Evolutionary conservation across 1,139 yeast species (phyloP).

Genomic region (Taphrina communis): DNA sequence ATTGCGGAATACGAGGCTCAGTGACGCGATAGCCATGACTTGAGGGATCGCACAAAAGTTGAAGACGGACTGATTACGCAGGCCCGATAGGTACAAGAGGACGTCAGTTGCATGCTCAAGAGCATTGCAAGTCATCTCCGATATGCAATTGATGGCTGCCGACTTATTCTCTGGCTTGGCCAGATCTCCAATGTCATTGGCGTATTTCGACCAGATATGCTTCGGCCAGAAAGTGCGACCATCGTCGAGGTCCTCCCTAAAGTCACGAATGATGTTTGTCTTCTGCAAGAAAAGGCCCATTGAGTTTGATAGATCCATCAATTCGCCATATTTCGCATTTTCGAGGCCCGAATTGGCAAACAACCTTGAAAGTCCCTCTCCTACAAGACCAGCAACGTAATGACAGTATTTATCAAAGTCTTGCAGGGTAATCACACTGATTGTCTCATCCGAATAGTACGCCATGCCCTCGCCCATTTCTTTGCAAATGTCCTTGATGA

Average conservation of each 20-base stretch:
- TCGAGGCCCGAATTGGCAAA: slow-evolving; percentile 68
- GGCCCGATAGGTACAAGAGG: slow-evolving; percentile 73
- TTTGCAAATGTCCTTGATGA: slow-evolving; percentile 74
- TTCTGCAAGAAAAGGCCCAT: slow-evolving; percentile 97
- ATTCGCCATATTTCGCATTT: slow-evolving; percentile 31
- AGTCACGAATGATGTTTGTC: slow-evolving; percentile 94
- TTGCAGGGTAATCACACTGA: slow-evolving; percentile 69
- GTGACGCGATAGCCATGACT: slow-evolving; percentile 96
- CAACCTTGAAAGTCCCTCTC: slow-evolving; percentile 88
- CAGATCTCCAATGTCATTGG: slow-evolving; percentile 55
- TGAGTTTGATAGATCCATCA: slow-evolving; percentile 59
- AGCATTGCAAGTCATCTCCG: slow-evolving; percentile 81
- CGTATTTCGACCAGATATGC: slow-evolving; percentile 87
- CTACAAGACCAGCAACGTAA: slow-evolving; percentile 97
- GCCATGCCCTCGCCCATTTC: slow-evolving; percentile 99
- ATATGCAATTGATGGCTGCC: slow-evolving; percentile 60
- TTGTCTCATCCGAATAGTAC: slow-evolving; percentile 79
- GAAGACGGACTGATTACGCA: slow-evolving; percentile 82
- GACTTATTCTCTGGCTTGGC: slow-evolving; percentile 64
- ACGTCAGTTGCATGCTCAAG: slow-evolving; percentile 79
- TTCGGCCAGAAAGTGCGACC: slow-evolving; percentile 97
- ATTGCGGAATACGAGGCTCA: slow-evolving; percentile 84
- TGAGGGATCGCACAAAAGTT: slow-evolving; percentile 97
- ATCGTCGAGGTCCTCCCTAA: slow-evolving; percentile 86
- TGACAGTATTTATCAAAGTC: slow-evolving; percentile 94